phyloP scores from a whole-genome alignment of 306 rosid genomes.

The Sphenostylis stenocarpa region DNA sequence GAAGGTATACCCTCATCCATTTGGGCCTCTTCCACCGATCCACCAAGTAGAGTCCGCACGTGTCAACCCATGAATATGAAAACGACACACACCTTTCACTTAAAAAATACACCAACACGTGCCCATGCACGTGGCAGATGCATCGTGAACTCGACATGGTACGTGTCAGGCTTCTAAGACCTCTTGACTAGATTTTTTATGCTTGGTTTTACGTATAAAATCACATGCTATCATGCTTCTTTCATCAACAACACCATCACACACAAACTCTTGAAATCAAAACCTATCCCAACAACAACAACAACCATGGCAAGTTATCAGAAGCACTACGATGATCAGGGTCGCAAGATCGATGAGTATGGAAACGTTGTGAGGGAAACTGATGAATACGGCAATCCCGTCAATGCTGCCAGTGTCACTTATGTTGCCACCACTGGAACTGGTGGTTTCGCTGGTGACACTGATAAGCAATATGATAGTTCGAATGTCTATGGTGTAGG shows the following conservation, averaged over 20 bases:
- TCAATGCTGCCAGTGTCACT: background rate
- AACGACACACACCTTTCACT: background rate
- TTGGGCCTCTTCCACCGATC: background rate
- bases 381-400: background rate
- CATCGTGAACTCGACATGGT: background rate
- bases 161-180: background rate
- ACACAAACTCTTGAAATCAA: background rate
- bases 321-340: background rate
- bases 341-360: background rate
- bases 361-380: background rate
- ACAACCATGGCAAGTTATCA: slow-evolving; percentile 20
- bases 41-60: background rate
- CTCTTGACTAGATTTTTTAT: background rate
- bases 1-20: background rate
- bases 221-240: background rate
- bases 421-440: background rate
- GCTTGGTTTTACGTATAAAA: background rate
- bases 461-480: background rate
- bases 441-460: background rate
- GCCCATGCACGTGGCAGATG: background rate
- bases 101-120: background rate
- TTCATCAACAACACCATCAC: background rate
- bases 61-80: background rate
- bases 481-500: background rate
- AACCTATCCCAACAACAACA: background rate